Percentiles rank a stretch among this genome's conserved stretches.
Evolutionary conservation across 2,329 filamentous ascomycete species (phyloP).

Genomic region (Neonectria coccinea): DNA sequence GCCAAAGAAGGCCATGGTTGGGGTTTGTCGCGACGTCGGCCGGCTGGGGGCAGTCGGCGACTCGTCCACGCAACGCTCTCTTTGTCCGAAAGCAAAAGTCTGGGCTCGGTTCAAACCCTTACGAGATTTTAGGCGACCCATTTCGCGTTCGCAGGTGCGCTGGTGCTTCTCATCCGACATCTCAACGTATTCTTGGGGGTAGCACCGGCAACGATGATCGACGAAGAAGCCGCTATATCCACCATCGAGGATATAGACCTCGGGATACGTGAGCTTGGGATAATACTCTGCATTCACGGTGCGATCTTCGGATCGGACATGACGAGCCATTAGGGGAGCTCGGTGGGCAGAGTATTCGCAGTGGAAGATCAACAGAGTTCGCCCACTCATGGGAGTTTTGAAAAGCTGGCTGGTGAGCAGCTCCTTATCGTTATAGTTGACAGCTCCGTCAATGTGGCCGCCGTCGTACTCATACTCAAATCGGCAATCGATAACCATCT

Average conservation of each 20-base stretch:
- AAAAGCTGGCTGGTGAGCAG: slow-evolving; percentile 84
- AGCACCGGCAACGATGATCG: slow-evolving; percentile 83
- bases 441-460: slow-evolving; percentile 90
- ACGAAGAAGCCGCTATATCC: slow-evolving; percentile 95
- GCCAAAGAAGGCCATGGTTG: slow-evolving; percentile 58
- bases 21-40: slow-evolving; percentile 53
- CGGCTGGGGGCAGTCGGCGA: slow-evolving; percentile 69
- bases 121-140: slow-evolving; percentile 91
- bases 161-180: slow-evolving; percentile 95
- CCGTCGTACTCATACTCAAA: slow-evolving; percentile 99
- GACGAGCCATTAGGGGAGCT: slow-evolving; percentile 95
- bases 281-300: slow-evolving; percentile 87
- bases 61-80: slow-evolving; percentile 65
- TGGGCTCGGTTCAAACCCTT: slow-evolving; percentile 88
- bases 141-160: slow-evolving; percentile 91
- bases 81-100: slow-evolving; percentile 94
- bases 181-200: slow-evolving; percentile 94
- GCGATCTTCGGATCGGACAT: slow-evolving; percentile 90
- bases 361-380: slow-evolving; percentile 90
- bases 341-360: slow-evolving; percentile 99
- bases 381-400: slow-evolving; percentile 71
- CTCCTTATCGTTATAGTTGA: slow-evolving; percentile 99
- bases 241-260: slow-evolving; percentile 96
- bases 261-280: slow-evolving; percentile 90
- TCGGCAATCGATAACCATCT: slow-evolving; percentile 92